A percentile compares a stretch with the other conserved stretches of the same genome.
Conservation (phyloP, 2,329 filamentous ascomycete species). For the Microcera coccophila region DNA sequence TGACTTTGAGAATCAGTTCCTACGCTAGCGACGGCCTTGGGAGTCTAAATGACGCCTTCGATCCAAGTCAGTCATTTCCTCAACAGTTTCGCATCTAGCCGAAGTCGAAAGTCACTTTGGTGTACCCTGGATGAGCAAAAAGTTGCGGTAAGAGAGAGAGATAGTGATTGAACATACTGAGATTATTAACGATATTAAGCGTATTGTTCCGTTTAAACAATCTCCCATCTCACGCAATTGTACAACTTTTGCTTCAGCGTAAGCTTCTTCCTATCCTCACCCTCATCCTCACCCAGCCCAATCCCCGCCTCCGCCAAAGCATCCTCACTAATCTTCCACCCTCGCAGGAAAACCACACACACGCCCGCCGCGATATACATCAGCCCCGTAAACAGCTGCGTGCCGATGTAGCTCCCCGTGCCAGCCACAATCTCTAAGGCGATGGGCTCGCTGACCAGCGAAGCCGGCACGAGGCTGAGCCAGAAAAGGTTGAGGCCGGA, state of each 20-base stretch:
- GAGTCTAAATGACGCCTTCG: too few relatives aligned
- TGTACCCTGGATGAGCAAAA: too few relatives aligned
- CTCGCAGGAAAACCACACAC: conserved; percentile 1
- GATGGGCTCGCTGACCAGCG: conserved; percentile 13
- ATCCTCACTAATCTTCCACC: conserved; percentile 4
- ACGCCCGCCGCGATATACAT: conserved; percentile 5
- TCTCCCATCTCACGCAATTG: neutral
- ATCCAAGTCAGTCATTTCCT: too few relatives aligned
- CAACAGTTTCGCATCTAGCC: too few relatives aligned
- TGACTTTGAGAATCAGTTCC: too few relatives aligned
- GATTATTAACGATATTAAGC: neutral
- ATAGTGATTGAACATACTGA: neutral
- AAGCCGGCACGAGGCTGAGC: conserved; percentile 7
- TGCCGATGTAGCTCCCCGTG: conserved; percentile 11
- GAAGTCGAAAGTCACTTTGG: too few relatives aligned
- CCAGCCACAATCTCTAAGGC: conserved; percentile 6
- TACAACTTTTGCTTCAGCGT: neutral
- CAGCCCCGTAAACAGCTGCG: conserved; percentile 12
- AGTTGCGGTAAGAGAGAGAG: neutral
- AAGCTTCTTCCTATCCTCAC: neutral
- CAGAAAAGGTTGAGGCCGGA: conserved; percentile 14
- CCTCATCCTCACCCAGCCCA: neutral
- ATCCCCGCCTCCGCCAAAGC: neutral
- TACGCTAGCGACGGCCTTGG: too few relatives aligned
- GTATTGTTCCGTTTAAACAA: too few relatives aligned